Conservation (phyloP, 1,284 basidiomycete species). For the Meira nashicola region DNA sequence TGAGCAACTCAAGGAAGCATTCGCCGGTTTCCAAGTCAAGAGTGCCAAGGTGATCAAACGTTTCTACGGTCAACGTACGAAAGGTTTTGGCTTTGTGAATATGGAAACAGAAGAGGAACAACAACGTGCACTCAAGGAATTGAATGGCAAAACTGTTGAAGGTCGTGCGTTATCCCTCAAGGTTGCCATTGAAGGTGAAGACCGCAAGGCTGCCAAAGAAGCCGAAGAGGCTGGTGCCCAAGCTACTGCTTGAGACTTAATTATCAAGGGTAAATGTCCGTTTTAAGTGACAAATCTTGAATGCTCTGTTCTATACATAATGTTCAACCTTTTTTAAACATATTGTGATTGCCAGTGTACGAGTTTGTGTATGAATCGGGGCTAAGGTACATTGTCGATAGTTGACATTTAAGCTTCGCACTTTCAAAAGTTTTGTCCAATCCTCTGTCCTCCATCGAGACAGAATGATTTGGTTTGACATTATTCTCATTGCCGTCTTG, state of each 20-base stretch:
- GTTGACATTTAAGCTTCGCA: no score
- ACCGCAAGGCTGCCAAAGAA: conserved; percentile 11
- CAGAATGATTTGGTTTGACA: neutral
- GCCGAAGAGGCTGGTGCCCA: conserved; percentile 6
- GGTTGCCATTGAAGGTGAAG: conserved; percentile 32
- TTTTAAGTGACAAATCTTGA: neutral
- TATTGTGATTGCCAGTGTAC: no score
- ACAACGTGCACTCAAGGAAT: conserved; percentile 32
- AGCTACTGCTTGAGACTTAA: neutral
- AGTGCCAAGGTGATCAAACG: conserved; percentile 42
- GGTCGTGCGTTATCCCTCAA: conserved; percentile 34
- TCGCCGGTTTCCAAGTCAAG: conserved; percentile 33
- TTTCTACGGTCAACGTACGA: conserved; percentile 24
- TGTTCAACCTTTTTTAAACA: no score
- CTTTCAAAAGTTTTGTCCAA: no score
- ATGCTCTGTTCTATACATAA: neutral
- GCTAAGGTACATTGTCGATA: no score
- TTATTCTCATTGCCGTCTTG: neutral
- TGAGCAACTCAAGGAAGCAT: conserved; percentile 38
- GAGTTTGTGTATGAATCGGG: no score
- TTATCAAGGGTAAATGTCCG: neutral
- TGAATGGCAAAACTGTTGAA: conserved; percentile 32
- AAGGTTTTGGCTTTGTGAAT: conserved; percentile 47
- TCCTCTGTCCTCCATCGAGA: no score
- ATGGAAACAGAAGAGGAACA: conserved; percentile 35